A percentile compares a stretch with the other conserved stretches of the same genome.
Evolutionary conservation across 306 rosid species (phyloP).

Genomic region (Cucurbita maxima): DNA sequence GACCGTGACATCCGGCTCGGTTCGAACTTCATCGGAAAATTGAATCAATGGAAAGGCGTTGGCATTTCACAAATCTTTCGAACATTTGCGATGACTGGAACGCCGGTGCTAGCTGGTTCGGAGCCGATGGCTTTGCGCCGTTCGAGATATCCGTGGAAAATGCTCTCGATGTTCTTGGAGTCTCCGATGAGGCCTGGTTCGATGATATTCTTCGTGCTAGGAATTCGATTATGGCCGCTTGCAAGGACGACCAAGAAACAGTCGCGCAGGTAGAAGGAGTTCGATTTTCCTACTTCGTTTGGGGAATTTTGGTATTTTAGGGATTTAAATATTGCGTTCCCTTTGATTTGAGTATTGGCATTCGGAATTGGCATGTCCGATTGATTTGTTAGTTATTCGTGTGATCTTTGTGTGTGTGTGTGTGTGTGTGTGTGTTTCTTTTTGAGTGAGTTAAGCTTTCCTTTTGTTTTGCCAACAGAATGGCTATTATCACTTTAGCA

Average conservation of each 20-base stretch:
- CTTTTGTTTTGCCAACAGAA: neutral
- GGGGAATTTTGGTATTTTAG: neutral
- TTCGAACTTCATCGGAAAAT: slow-evolving; percentile 12
- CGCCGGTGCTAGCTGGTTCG: slow-evolving; percentile 54
- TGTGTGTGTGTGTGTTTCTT: neutral
- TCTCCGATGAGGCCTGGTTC: slow-evolving; percentile 74
- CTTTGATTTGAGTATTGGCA: neutral
- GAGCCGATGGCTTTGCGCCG: slow-evolving; percentile 78
- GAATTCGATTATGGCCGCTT: slow-evolving; percentile 50
- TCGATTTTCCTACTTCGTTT: neutral
- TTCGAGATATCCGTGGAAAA: slow-evolving; percentile 85
- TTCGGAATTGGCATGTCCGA: neutral
- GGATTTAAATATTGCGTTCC: neutral
- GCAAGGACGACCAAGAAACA: slow-evolving; percentile 39
- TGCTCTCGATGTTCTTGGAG: slow-evolving; percentile 87
- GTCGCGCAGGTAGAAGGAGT: neutral
- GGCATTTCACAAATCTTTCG: slow-evolving; percentile 11
- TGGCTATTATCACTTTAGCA: neutral
- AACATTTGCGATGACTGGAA: slow-evolving; percentile 16
- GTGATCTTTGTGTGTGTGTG: neutral
- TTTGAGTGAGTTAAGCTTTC: neutral
- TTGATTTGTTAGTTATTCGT: neutral
- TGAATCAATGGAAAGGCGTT: slow-evolving; percentile 19
- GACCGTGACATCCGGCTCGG: too few species aligned
- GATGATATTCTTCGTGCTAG: slow-evolving; percentile 93